Evolutionary conservation across 1,139 yeast genomes (phyloP), one percentile per base, ranked within the genome.

Genomic region (Yamadazyma sp.): DNA sequence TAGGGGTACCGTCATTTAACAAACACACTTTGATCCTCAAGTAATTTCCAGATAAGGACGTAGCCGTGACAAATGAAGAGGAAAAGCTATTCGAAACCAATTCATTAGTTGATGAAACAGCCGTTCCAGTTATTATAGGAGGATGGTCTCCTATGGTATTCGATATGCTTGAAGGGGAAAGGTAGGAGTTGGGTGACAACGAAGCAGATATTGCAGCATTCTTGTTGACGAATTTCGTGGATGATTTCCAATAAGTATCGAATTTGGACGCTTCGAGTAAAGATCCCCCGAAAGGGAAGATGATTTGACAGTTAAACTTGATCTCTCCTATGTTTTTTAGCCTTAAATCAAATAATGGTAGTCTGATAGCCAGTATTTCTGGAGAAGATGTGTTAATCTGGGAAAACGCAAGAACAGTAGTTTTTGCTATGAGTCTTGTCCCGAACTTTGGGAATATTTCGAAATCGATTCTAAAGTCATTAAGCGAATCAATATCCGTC

Each of bases 161-260:
- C n/a, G 46, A 32, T n/a, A 47, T 39, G 16, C 40, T 43, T n/a
- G 51, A 44, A 3, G 52, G 52, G 8, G 52, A 49, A 34, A 44
- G 44, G 18, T 43, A 48, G 6, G 44, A 43, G 44, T 64, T 69
- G 2, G 76, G 76, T 1, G 76, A 68, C 10, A 29, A 30, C 6
- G 40, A 42, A 68, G 59, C 4, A 70, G 43, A 35, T 6, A 18
- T 23, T 11, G 31, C 12, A 3, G 61, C 51, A 31, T 53, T 59
- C 38, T 58, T 60, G 38, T 67, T 68, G 16, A 67, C 64, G 38
- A 66, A 64, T 33, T 65, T 64, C 4, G 76, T 77, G 0, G 95
- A 86, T 1, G 95, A 82, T 61, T 90, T 92, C 98, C 98, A 92
- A 62, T 92, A 92, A 0, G 97, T 90, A 54, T 90, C 97, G 56